These are phyloP conservation scores for Wickerhamomyces bisporus DNA, from an alignment of 805 yeast species.

Conservation along the genomic window DNA sequence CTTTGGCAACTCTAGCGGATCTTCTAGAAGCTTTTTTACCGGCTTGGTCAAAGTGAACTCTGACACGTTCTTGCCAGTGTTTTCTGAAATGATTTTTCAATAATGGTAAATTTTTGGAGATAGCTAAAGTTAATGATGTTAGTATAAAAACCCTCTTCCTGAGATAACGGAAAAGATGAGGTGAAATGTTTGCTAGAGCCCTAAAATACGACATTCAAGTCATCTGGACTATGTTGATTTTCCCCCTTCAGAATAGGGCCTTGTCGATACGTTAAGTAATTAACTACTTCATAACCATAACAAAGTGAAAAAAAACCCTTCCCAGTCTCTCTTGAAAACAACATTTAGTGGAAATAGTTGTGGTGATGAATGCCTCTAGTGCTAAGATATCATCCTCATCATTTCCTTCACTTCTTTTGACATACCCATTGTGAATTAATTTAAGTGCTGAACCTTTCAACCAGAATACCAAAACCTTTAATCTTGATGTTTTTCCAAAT, in stretches of 20 bases:
- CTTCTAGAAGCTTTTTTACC: conserved; percentile 99
- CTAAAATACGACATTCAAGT: no score
- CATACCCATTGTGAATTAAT: conserved; percentile 5
- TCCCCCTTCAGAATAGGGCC: no score
- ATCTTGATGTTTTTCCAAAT: conserved; percentile 2
- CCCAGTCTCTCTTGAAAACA: no score
- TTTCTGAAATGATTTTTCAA: conserved; percentile 99
- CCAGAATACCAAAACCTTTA: neutral
- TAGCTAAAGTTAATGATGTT: conserved; percentile 52
- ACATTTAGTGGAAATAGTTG: no score
- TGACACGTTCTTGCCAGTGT: conserved; percentile 99
- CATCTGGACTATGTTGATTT: no score
- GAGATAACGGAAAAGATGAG: neutral
- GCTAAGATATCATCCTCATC: neutral
- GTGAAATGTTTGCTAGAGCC: no score
- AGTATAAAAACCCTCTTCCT: conserved; percentile 1
- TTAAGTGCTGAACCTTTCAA: conserved; percentile 1
- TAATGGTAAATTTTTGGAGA: conserved; percentile 97
- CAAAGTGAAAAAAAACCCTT: no score
- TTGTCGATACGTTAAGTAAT: no score
- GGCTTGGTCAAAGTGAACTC: conserved; percentile 99
- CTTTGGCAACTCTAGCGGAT: conserved; percentile 87
- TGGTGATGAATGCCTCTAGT: neutral
- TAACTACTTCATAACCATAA: no score
- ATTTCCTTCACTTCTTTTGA: neutral